phyloP scores from a whole-genome alignment of 345 rosid species.

The Eucalyptus tenuipes region DNA sequence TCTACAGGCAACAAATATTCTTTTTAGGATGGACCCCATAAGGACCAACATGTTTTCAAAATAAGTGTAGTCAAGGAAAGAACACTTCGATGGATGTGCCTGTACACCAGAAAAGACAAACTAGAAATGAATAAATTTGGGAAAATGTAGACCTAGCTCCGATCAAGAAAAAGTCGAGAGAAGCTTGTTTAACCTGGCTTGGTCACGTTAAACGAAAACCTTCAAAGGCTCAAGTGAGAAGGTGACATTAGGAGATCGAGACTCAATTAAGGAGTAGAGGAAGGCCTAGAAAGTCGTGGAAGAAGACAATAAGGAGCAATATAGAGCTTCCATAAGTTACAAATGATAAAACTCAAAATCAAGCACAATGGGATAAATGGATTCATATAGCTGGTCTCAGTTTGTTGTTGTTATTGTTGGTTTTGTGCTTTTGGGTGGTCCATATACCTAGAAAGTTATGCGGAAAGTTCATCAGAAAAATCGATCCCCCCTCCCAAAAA shows the following conservation, averaged over 20 bases:
- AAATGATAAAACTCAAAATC: background rate
- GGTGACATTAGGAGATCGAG: background rate
- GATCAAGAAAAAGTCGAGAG: background rate
- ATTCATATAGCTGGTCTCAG: background rate
- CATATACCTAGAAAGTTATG: background rate
- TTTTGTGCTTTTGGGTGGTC: background rate
- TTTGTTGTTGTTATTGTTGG: background rate
- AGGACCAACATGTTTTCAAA: background rate
- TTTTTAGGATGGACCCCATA: background rate
- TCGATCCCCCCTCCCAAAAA: background rate
- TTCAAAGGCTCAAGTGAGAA: background rate
- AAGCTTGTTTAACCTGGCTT: background rate
- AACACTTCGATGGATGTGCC: background rate
- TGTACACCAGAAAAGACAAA: background rate
- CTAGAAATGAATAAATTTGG: background rate
- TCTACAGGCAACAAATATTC: background rate
- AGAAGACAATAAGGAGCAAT: background rate
- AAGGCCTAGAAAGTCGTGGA: background rate
- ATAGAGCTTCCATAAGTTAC: background rate
- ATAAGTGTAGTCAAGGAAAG: background rate
- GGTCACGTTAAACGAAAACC: background rate
- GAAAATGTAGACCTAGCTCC: background rate
- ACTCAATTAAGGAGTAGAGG: background rate
- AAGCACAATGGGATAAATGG: background rate
- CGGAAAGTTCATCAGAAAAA: background rate